These are phyloP conservation scores for Globisporangium recalcitrans DNA, from an alignment of 352 stramenopile genomes.

Conservation along the genomic window DNA sequence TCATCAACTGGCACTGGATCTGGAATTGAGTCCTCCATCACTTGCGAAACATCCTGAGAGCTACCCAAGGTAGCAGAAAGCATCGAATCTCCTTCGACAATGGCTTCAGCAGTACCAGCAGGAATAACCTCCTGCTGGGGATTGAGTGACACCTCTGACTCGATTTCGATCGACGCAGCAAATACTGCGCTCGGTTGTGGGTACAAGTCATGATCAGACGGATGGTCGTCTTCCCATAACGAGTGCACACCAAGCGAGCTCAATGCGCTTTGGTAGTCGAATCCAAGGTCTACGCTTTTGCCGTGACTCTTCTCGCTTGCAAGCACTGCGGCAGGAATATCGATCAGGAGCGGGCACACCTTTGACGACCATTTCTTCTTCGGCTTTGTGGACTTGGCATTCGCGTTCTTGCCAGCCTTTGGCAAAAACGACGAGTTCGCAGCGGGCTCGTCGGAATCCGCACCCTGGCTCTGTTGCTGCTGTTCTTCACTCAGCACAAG, in stretches of 20 bases:
- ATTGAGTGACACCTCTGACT: background rate
- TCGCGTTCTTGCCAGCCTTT: background rate
- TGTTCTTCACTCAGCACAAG: background rate
- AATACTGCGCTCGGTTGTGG: constrained; percentile 3
- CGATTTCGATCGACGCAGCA: background rate
- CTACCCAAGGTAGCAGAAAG: background rate
- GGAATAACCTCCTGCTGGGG: background rate
- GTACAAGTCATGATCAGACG: constrained; percentile 12
- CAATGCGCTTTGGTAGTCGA: background rate
- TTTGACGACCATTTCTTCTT: background rate
- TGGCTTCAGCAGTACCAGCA: background rate
- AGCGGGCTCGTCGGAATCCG: background rate
- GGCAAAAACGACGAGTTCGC: too few relatives aligned
- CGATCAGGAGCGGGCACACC: constrained; percentile 14
- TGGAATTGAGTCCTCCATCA: background rate
- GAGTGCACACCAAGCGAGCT: background rate
- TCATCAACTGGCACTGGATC: background rate
- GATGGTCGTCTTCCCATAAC: constrained; percentile 1
- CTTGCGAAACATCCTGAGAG: background rate
- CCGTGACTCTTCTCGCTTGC: constrained; percentile 1
- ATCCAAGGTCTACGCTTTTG: background rate
- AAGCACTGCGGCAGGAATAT: constrained; percentile 22
- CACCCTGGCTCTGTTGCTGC: background rate
- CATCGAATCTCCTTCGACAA: background rate
- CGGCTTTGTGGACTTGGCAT: background rate